These are phyloP conservation scores for Sarocladium oryzae DNA, from an alignment of 2,329 filamentous ascomycete species.

Conservation along the genomic window DNA sequence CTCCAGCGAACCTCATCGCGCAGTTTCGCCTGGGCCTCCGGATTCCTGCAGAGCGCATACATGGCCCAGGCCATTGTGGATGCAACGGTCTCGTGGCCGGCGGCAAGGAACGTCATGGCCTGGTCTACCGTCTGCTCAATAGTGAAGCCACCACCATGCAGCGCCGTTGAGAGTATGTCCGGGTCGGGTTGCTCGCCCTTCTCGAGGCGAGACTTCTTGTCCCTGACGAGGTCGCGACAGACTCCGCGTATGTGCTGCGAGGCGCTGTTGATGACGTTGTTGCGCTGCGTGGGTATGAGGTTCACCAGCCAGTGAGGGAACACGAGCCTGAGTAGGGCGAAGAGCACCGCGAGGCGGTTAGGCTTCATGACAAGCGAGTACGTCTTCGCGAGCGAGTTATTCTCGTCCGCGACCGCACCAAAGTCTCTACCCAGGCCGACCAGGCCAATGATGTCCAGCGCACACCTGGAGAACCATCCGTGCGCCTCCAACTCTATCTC, in stretches of 20 bases:
- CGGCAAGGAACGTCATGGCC: slow-evolving; percentile 83
- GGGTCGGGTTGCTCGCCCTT: slow-evolving; percentile 45
- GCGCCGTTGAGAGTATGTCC: slow-evolving; percentile 76
- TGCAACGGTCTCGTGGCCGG: slow-evolving; percentile 75
- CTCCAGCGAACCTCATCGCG: slow-evolving; percentile 59
- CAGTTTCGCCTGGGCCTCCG: slow-evolving; percentile 58
- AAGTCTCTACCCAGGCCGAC: slow-evolving; percentile 70
- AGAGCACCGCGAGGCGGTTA: slow-evolving; percentile 41
- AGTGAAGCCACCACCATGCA: slow-evolving; percentile 67
- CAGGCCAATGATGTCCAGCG: slow-evolving; percentile 69
- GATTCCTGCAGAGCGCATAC: slow-evolving; percentile 62
- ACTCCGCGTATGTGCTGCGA: slow-evolving; percentile 54
- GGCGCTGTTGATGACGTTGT: slow-evolving; percentile 54
- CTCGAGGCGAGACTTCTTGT: slow-evolving; percentile 55
- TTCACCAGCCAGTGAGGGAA: slow-evolving; percentile 56
- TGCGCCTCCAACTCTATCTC: slow-evolving; percentile 47
- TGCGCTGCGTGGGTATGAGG: slow-evolving; percentile 62
- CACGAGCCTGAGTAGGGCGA: slow-evolving; percentile 55
- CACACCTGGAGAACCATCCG: slow-evolving; percentile 59
- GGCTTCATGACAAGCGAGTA: slow-evolving; percentile 53
- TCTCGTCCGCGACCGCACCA: slow-evolving; percentile 53
- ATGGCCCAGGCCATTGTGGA: slow-evolving; percentile 69
- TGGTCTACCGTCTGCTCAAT: slow-evolving; percentile 82
- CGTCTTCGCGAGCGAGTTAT: slow-evolving; percentile 50
- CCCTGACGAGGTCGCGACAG: slow-evolving; percentile 61